These are phyloP conservation scores for Eragrostis tef DNA, from an alignment of 202 grass and related monocot genomes.

Conservation along the genomic window DNA sequence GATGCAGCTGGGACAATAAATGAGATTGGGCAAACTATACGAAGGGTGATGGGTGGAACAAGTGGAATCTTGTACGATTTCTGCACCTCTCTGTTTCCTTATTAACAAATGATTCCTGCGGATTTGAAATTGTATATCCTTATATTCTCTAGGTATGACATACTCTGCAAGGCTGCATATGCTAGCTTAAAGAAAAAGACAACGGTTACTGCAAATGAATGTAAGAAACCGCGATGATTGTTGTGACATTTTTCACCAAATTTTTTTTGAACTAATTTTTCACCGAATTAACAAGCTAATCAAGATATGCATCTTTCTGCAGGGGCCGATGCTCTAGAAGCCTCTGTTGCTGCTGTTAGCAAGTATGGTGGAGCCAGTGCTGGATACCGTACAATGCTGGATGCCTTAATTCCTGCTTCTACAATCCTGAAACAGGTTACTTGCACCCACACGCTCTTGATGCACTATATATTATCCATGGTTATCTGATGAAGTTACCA, in stretches of 20 bases:
- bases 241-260: too few species aligned
- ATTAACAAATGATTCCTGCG: constrained; percentile 12
- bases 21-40: constrained; percentile 81
- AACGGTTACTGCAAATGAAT: constrained; percentile 75
- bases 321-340: constrained; percentile 91
- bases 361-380: constrained; percentile 89
- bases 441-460: constrained; percentile 1
- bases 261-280: too few species aligned
- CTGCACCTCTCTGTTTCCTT: constrained; percentile 41
- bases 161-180: constrained; percentile 97
- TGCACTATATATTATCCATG: constrained; percentile 17
- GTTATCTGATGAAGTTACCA: constrained; percentile 37
- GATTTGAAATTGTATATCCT: constrained; percentile 34
- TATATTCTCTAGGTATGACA: constrained; percentile 76
- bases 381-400: constrained; percentile 95
- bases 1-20: constrained; percentile 96
- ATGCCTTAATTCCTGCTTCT: constrained; percentile 96
- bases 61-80: constrained; percentile 94
- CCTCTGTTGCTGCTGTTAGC: constrained; percentile 85
- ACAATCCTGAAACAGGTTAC: constrained; percentile 72
- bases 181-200: constrained; percentile 78
- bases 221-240: constrained; percentile 57
- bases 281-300: constrained; percentile 35
- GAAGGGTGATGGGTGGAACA: constrained; percentile 97
- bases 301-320: constrained; percentile 24